phyloP scores from a whole-genome alignment of 1,284 basidiomycete species.

The Pyrrhoderma noxium region DNA sequence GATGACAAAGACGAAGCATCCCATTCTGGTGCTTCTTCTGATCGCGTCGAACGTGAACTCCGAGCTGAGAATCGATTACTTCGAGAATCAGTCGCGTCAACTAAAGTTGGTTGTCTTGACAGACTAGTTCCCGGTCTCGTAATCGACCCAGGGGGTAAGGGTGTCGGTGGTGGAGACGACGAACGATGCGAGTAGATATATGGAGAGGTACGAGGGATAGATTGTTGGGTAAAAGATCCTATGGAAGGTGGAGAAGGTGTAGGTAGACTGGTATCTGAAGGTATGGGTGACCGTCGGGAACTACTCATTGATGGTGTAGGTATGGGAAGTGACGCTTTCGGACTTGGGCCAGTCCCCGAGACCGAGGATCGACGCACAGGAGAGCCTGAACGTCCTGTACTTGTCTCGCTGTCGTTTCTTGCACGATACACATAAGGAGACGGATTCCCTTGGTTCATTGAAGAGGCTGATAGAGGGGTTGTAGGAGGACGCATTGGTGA shows the following conservation, averaged over 20 bases:
- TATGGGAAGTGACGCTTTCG: slow-evolving; percentile 6
- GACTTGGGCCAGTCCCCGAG: slow-evolving; percentile 1
- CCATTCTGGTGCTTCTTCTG: background rate
- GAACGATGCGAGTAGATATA: background rate
- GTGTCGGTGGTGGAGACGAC: background rate
- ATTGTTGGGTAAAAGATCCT: background rate
- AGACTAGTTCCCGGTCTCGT: background rate
- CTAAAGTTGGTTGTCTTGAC: slow-evolving; percentile 13
- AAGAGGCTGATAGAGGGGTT: background rate
- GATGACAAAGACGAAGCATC: background rate
- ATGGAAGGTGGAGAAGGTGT: background rate
- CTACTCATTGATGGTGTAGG: background rate
- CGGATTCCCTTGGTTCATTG: background rate
- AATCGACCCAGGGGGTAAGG: background rate
- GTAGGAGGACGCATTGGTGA: background rate
- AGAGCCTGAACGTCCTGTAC: background rate
- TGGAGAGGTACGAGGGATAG: background rate
- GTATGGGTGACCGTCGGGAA: slow-evolving; percentile 3
- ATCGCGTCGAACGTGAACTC: background rate
- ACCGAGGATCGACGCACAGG: background rate
- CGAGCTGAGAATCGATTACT: background rate
- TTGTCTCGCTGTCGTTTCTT: slow-evolving; percentile 12
- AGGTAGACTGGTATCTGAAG: background rate
- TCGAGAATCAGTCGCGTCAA: background rate
- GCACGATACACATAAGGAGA: background rate